Evolutionary conservation across 129 eudicot species (phyloP).

Genomic region (Tagetes patula): DNA sequence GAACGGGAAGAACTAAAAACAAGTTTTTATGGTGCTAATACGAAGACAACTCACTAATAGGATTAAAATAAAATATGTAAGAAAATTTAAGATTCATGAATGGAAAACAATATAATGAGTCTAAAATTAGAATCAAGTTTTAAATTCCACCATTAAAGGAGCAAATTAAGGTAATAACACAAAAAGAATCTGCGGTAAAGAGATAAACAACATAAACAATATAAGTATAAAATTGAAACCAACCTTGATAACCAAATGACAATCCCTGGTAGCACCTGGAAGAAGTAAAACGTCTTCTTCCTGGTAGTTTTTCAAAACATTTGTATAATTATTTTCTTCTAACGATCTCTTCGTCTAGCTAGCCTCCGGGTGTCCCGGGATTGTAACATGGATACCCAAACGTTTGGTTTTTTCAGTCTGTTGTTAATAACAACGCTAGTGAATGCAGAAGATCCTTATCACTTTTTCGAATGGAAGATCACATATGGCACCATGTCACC

Average conservation of each 20-base stretch:
- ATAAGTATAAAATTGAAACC: constrained; percentile 23
- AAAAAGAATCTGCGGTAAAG: constrained; percentile 15
- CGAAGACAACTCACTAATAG: no score
- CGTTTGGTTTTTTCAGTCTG: constrained; percentile 22
- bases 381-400: constrained; percentile 40
- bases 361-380: constrained; percentile 44
- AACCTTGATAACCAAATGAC: constrained; percentile 19
- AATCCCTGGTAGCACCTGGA: constrained; percentile 48
- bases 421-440: constrained; percentile 33
- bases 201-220: constrained; percentile 27
- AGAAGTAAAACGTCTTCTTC: constrained; percentile 35
- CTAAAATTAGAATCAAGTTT: not conserved
- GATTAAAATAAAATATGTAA: not conserved
- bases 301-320: constrained; percentile 20
- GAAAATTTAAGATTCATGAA: not conserved
- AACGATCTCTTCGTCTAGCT: not conserved
- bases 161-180: constrained; percentile 35
- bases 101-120: not conserved
- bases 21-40: no score
- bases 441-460: constrained; percentile 69
- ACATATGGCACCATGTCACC: constrained; percentile 73
- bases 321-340: constrained; percentile 7
- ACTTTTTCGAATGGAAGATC: constrained; percentile 64
- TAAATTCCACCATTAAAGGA: constrained; percentile 7
- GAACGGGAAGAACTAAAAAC: no score